Conservation (phyloP, 2,329 filamentous ascomycete genomes). For the Diaporthe vaccinii region DNA sequence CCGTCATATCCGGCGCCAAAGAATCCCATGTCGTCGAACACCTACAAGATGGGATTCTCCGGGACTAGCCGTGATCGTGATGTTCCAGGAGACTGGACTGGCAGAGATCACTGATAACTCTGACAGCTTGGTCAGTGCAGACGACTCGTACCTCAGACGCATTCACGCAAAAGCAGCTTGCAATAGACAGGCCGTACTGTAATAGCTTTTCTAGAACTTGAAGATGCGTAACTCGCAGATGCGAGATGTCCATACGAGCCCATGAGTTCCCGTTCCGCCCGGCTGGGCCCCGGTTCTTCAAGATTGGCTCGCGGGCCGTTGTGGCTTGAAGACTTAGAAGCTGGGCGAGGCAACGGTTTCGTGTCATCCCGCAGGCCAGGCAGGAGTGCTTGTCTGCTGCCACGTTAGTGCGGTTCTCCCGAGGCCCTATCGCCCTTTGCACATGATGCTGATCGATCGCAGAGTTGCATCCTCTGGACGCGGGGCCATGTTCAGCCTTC, state of each 20-base stretch:
- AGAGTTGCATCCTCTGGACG: not conserved
- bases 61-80: not conserved
- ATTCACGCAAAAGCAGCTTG: not conserved
- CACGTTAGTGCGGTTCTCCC: too few species aligned
- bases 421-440: not conserved
- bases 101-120: not conserved
- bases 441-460: not conserved
- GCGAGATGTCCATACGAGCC: not conserved
- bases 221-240: not conserved
- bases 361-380: not conserved
- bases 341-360: slow-evolving; percentile 1
- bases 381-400: not conserved
- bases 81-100: not conserved
- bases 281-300: not conserved
- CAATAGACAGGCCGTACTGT: not conserved
- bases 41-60: not conserved
- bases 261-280: not conserved
- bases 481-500: not conserved
- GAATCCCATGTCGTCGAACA: not conserved
- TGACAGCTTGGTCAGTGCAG: not conserved
- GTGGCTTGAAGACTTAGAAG: not conserved
- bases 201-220: not conserved
- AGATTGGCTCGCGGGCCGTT: not conserved
- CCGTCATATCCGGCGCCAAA: slow-evolving; percentile 6
- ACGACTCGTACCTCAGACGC: not conserved